phyloP scores from a whole-genome alignment of 768 basidiomycete genomes.

The Mycena vulgaris region DNA sequence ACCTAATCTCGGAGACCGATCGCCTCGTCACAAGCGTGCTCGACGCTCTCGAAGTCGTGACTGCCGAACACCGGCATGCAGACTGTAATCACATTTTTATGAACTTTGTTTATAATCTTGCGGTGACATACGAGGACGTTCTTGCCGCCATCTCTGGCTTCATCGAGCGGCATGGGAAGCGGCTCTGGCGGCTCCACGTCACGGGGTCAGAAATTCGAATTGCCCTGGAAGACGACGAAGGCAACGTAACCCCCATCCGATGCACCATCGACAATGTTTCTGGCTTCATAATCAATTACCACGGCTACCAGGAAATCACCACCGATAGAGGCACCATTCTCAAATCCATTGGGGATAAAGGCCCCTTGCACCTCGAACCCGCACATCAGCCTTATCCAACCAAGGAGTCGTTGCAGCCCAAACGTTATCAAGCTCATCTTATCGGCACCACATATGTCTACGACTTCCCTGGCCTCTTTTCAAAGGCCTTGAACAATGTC shows the following conservation, averaged over 20 bases:
- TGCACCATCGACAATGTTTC: slow-evolving; percentile 99
- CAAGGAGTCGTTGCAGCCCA: slow-evolving; percentile 98
- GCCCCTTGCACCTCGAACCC: slow-evolving; percentile 95
- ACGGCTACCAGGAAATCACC: slow-evolving; percentile 97
- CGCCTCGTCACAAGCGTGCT: slow-evolving; percentile 94
- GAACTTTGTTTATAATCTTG: slow-evolving; percentile 98
- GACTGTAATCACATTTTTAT: slow-evolving; percentile 99
- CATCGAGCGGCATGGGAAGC: slow-evolving; percentile 98
- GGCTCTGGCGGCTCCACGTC: slow-evolving; percentile 97
- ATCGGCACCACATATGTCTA: slow-evolving; percentile 99
- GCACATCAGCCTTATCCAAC: slow-evolving; percentile 95
- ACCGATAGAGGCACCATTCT: slow-evolving; percentile 97
- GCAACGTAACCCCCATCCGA: slow-evolving; percentile 95
- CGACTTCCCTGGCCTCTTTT: slow-evolving; percentile 99
- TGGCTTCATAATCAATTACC: slow-evolving; percentile 98
- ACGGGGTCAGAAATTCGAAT: slow-evolving; percentile 98
- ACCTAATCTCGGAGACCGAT: slow-evolving; percentile 98
- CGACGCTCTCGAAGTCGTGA: slow-evolving; percentile 95
- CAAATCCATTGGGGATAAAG: slow-evolving; percentile 98
- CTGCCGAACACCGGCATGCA: slow-evolving; percentile 89
- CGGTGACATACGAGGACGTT: slow-evolving; percentile 96
- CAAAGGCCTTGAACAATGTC: slow-evolving; percentile 94
- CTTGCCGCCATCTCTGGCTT: slow-evolving; percentile 98
- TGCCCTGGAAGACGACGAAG: slow-evolving; percentile 93
- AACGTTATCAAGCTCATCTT: slow-evolving; percentile 98